phyloP scores from a whole-genome alignment of 805 yeast species.

The Deakozyma indianensis region DNA sequence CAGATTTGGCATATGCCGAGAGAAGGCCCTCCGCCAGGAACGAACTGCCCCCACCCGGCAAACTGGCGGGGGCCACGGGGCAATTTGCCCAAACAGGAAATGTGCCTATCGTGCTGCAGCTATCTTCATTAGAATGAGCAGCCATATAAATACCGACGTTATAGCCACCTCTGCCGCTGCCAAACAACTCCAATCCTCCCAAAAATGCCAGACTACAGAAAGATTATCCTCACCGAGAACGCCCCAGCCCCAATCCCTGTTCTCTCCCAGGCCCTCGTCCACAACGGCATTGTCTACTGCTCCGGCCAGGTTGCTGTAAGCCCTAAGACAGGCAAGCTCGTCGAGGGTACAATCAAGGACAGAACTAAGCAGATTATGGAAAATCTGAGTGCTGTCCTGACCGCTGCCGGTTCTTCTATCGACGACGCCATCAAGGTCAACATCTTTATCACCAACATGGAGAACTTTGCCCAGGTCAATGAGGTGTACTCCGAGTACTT shows the following conservation, averaged over 20 bases:
- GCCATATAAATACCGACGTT: too few species aligned
- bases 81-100: too few species aligned
- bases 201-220: conserved; percentile 44
- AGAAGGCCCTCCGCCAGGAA: too few species aligned
- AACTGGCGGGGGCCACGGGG: too few species aligned
- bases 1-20: too few species aligned
- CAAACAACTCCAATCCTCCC: too few species aligned
- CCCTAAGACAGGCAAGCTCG: conserved; percentile 23
- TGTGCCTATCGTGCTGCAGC: too few species aligned
- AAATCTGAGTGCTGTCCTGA: conserved; percentile 44
- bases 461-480: conserved; percentile 73
- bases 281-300: conserved; percentile 55
- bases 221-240: conserved; percentile 37
- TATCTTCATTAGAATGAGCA: too few species aligned
- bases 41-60: too few species aligned
- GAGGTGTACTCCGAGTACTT: conserved; percentile 50
- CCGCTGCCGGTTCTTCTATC: conserved; percentile 73
- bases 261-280: conserved; percentile 79
- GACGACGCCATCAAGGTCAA: conserved; percentile 78
- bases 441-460: conserved; percentile 84
- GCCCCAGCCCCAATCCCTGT: conserved; percentile 90
- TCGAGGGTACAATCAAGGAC: conserved; percentile 40
- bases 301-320: conserved; percentile 51
- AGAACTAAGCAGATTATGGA: conserved; percentile 26
- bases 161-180: too few species aligned